Evolutionary conservation across 1,139 yeast genomes (phyloP).

Genomic region (Yamadazyma blattariae): DNA sequence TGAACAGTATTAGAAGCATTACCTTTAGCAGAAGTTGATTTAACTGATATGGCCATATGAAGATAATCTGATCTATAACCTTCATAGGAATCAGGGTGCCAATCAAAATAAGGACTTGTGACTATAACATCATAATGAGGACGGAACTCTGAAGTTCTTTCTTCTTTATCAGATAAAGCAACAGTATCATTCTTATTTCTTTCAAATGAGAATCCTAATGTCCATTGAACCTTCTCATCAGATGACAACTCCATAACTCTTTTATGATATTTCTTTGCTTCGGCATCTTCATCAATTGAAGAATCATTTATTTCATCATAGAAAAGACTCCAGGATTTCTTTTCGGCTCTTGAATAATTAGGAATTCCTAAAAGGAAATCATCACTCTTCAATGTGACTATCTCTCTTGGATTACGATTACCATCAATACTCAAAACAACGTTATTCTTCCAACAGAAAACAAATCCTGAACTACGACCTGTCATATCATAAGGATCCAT

Average conservation of each 20-base stretch:
- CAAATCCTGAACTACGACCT: conserved; percentile 75
- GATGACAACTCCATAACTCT: conserved; percentile 38
- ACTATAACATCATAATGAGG: conserved; percentile 45
- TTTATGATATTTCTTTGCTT: conserved; percentile 33
- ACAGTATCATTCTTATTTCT: conserved; percentile 23
- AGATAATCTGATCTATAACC: conserved; percentile 79
- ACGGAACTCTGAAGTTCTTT: conserved; percentile 30
- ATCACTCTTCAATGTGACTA: conserved; percentile 63
- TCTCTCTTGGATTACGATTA: conserved; percentile 56
- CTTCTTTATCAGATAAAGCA: conserved; percentile 27
- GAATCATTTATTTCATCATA: conserved; percentile 23
- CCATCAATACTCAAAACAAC: conserved; percentile 62
- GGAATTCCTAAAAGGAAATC: conserved; percentile 71
- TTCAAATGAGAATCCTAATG: conserved; percentile 41
- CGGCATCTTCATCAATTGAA: conserved; percentile 25
- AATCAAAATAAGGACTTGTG: conserved; percentile 38
- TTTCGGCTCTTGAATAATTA: conserved; percentile 37
- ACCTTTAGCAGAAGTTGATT: conserved; percentile 30
- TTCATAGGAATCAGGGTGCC: conserved; percentile 66
- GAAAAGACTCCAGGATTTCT: conserved; percentile 36
- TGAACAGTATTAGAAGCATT: conserved; percentile 68
- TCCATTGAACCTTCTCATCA: conserved; percentile 41
- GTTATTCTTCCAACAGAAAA: conserved; percentile 71
- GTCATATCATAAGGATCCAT: conserved; percentile 71
- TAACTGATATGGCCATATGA: conserved; percentile 66